A percentile compares a stretch with the other conserved stretches of the same genome.
Evolutionary conservation across 768 basidiomycete species (phyloP).

Genomic region (Lactarius psammicola): DNA sequence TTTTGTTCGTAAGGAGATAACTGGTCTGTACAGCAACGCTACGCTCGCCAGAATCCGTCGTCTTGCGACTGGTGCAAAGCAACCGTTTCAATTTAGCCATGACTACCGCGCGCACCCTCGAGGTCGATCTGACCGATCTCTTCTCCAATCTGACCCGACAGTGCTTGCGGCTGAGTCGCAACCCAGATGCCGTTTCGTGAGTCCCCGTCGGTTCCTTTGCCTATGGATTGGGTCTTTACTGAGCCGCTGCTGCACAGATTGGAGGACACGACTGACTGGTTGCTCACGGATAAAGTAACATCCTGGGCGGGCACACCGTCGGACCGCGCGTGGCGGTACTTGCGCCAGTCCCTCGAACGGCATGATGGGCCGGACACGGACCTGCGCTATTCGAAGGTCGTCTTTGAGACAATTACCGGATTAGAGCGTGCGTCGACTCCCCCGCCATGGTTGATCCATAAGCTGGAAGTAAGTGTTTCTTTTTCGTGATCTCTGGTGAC

Average conservation of each 20-base stretch:
- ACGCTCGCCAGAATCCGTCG: constrained; percentile 54
- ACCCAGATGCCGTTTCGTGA: constrained; percentile 59
- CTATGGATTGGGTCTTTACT: constrained; percentile 11
- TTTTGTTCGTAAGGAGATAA: not conserved
- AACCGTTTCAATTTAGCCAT: constrained; percentile 81
- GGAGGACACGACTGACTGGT: constrained; percentile 76
- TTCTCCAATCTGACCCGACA: constrained; percentile 75
- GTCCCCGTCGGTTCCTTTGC: constrained; percentile 28
- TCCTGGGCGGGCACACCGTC: constrained; percentile 82
- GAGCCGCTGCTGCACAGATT: constrained; percentile 44
- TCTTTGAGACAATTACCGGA: constrained; percentile 73
- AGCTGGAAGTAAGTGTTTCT: constrained; percentile 56
- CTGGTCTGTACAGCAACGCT: constrained; percentile 39
- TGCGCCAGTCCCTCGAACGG: constrained; percentile 74
- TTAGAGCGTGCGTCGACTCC: constrained; percentile 58
- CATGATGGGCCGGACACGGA: constrained; percentile 73
- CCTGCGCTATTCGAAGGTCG: constrained; percentile 71
- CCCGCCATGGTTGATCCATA: constrained; percentile 81
- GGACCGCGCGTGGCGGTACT: constrained; percentile 84
- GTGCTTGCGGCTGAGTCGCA: constrained; percentile 72
- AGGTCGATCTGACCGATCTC: constrained; percentile 84
- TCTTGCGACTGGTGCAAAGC: constrained; percentile 73
- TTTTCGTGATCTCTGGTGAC: not conserved
- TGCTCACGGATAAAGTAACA: constrained; percentile 73
- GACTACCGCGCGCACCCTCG: constrained; percentile 66